phyloP scores from a whole-genome alignment of 352 stramenopile species.

The Globisporangium megalacanthum region DNA sequence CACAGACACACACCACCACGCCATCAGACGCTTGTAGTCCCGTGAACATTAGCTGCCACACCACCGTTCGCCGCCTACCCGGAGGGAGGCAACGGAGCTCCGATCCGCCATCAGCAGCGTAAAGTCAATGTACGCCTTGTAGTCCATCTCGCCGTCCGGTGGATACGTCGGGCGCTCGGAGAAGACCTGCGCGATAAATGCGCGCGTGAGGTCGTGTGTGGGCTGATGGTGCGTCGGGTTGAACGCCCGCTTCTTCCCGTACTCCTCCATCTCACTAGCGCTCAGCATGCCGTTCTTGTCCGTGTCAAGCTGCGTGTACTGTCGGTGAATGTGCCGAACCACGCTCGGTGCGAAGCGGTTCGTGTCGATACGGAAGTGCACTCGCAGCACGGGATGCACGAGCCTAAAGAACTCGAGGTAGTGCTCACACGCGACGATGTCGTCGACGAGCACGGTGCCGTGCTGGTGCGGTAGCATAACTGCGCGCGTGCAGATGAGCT shows the following conservation, averaged over 20 bases:
- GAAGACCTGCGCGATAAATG: conserved; percentile 53
- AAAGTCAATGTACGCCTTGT: conserved; percentile 58
- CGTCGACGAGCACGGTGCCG: conserved; percentile 26
- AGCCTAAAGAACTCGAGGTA: conserved; percentile 45
- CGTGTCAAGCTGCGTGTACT: conserved; percentile 60
- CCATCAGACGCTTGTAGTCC: not conserved
- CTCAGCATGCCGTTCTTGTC: conserved; percentile 61
- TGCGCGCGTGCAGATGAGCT: conserved; percentile 51
- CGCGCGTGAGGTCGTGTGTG: conserved; percentile 50
- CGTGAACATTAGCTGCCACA: not conserved
- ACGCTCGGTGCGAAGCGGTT: conserved; percentile 30
- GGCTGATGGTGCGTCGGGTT: conserved; percentile 35
- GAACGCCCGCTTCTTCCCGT: conserved; percentile 67
- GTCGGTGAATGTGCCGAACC: conserved; percentile 40
- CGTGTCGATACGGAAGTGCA: conserved; percentile 17
- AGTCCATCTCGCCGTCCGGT: conserved; percentile 49
- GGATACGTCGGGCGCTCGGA: conserved; percentile 38
- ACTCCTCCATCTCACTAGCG: conserved; percentile 35
- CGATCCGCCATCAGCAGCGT: conserved; percentile 44
- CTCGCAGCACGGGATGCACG: conserved; percentile 21
- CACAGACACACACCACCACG: not conserved
- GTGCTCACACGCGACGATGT: conserved; percentile 24
- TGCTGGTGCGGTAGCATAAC: conserved; percentile 42
- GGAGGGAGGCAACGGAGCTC: conserved; percentile 26
- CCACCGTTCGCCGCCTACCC: conserved; percentile 20